These are phyloP conservation scores for Candida sphagnicola DNA, from an alignment of 805 yeast species.

Conservation along the genomic window DNA sequence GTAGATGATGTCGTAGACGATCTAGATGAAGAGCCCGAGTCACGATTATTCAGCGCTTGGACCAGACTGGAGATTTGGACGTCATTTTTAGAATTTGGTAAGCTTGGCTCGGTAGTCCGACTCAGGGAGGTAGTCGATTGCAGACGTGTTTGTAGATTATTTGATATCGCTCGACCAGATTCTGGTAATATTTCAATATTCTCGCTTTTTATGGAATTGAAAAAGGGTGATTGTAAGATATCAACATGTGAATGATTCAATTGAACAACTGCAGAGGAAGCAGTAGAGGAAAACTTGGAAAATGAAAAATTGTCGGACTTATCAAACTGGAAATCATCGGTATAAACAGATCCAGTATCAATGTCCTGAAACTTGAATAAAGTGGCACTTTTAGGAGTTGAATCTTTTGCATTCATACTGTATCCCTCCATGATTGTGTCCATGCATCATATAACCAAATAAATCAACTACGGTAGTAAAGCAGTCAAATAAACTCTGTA, in stretches of 20 bases:
- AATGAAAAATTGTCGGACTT: slow-evolving; percentile 29
- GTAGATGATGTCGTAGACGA: neutral
- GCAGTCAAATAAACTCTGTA: neutral
- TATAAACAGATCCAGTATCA: slow-evolving; percentile 15
- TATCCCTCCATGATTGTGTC: neutral
- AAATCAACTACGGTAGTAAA: too few relatives aligned
- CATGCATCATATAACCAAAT: neutral
- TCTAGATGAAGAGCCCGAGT: too few relatives aligned
- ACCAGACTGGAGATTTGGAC: neutral
- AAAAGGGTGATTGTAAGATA: slow-evolving; percentile 3
- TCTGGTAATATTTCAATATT: neutral
- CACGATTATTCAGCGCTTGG: too few relatives aligned
- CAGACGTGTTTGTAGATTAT: neutral
- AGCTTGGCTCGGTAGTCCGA: too few relatives aligned
- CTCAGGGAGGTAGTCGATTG: too few relatives aligned
- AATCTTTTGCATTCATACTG: neutral
- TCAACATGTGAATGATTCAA: slow-evolving; percentile 4
- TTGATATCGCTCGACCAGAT: too few relatives aligned
- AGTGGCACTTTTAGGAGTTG: slow-evolving; percentile 10
- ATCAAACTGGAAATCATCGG: slow-evolving; percentile 26
- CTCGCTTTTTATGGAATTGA: neutral
- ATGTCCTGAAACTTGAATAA: slow-evolving; percentile 28
- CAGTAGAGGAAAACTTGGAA: slow-evolving; percentile 32
- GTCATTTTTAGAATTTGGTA: too few relatives aligned
- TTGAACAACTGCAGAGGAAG: slow-evolving; percentile 14